Percentiles rank a stretch among this genome's conserved stretches.
Evolutionary conservation across 2,329 filamentous ascomycete species (phyloP).

Genomic region (Mariannaea elegans): DNA sequence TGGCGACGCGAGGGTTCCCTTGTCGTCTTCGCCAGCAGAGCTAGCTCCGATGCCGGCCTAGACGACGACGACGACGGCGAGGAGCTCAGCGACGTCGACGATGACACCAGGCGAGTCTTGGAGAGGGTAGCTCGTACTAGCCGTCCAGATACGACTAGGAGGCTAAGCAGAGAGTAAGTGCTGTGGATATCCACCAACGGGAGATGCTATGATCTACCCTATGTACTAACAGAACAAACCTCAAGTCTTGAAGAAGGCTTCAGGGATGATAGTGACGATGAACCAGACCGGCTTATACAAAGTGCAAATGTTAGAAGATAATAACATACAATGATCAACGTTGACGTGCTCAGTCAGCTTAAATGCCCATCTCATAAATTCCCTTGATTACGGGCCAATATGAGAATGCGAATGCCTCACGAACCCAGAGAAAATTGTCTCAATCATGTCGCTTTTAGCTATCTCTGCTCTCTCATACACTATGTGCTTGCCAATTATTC

Average conservation of each 20-base stretch:
- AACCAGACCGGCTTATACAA: conserved; percentile 39
- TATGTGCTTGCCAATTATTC: no score
- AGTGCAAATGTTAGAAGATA: conserved; percentile 36
- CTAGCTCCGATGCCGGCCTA: conserved; percentile 59
- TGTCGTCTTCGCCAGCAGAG: conserved; percentile 50
- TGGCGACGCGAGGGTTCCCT: conserved; percentile 58
- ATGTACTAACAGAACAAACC: conserved; percentile 23
- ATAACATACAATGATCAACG: conserved; percentile 3
- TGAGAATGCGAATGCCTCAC: no score
- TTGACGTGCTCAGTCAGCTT: no score
- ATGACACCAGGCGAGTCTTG: conserved; percentile 54
- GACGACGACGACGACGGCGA: conserved; percentile 66
- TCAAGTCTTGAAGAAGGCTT: conserved; percentile 66
- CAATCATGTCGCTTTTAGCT: no score
- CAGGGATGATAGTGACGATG: conserved; percentile 56
- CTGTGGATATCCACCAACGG: neutral
- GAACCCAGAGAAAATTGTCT: no score
- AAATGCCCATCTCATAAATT: no score
- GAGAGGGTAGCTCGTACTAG: conserved; percentile 46
- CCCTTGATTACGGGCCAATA: no score
- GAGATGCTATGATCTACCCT: neutral
- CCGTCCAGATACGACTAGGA: conserved; percentile 60
- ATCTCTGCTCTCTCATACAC: no score
- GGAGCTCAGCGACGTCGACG: conserved; percentile 70
- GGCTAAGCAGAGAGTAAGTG: conserved; percentile 78